Conservation (phyloP, 164 flowering plant genomes). For the Dillenia suffruticosa region DNA sequence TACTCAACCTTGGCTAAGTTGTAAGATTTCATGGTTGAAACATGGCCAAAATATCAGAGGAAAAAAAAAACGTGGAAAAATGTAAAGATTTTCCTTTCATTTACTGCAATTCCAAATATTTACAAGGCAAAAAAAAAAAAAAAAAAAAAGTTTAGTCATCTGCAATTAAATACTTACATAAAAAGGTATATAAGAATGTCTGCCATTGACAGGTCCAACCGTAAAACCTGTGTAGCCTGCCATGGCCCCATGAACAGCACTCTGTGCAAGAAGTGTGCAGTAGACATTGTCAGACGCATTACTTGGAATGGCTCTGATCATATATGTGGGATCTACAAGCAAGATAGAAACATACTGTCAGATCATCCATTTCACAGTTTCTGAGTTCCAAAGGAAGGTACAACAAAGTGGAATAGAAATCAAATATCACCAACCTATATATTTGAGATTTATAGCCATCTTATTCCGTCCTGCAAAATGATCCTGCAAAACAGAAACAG, state of each 20-base stretch:
- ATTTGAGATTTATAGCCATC: constrained; percentile 66
- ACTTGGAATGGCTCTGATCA: constrained; percentile 95
- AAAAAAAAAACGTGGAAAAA: no score
- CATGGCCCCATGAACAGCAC: constrained; percentile 97
- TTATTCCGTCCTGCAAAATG: constrained; percentile 47
- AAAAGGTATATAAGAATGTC: constrained; percentile 90
- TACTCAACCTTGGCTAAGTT: neutral
- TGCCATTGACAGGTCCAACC: constrained; percentile 82
- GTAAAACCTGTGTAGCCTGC: constrained; percentile 95
- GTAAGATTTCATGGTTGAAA: no score
- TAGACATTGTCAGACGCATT: constrained; percentile 95
- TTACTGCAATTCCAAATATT: no score
- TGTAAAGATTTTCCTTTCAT: no score
- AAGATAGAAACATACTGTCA: neutral
- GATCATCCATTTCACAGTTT: constrained; percentile 3
- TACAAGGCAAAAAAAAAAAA: neutral
- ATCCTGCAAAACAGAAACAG: constrained; percentile 45
- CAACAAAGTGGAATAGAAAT: neutral
- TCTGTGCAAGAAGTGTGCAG: constrained; percentile 97
- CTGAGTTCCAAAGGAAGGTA: constrained; percentile 1
- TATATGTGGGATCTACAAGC: constrained; percentile 87
- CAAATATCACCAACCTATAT: constrained; percentile 55
- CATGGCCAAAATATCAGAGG: no score
- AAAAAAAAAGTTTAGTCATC: neutral
- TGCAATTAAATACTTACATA: constrained; percentile 43